Conservation (phyloP, 2,329 filamentous ascomycete species). For the Hypocrella siamensis region DNA sequence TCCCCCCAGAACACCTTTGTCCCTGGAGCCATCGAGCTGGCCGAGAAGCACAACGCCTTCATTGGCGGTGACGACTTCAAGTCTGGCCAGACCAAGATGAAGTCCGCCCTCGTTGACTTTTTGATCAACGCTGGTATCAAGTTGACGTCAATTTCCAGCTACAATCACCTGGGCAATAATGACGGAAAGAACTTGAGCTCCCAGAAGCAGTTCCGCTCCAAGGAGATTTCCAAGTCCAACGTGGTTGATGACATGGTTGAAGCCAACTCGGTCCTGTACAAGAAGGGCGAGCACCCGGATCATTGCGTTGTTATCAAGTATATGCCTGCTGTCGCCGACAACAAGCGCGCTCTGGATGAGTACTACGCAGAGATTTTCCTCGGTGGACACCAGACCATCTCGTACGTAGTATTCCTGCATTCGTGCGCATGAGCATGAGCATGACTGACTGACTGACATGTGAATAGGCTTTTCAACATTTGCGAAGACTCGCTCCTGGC, state of each 20-base stretch:
- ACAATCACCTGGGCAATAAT: constrained; percentile 99
- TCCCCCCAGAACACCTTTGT: constrained; percentile 99
- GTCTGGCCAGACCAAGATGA: constrained; percentile 99
- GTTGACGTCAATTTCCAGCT: constrained; percentile 93
- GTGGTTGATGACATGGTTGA: constrained; percentile 99
- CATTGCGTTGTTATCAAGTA: constrained; percentile 99
- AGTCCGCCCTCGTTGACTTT: constrained; percentile 96
- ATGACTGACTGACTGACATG: constrained; percentile 7
- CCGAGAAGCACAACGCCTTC: constrained; percentile 74
- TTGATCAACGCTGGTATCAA: constrained; percentile 98
- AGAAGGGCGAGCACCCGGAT: constrained; percentile 84
- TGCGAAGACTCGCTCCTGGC: constrained; percentile 97
- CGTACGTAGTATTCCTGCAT: constrained; percentile 28
- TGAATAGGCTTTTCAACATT: constrained; percentile 84
- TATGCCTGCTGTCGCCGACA: constrained; percentile 96
- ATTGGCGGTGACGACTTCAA: constrained; percentile 99
- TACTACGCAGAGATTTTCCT: constrained; percentile 99
- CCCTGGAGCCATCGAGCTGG: constrained; percentile 77
- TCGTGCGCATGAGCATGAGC: neutral
- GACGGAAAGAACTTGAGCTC: constrained; percentile 98
- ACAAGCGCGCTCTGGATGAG: constrained; percentile 97
- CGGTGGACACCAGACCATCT: constrained; percentile 95
- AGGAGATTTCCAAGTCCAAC: constrained; percentile 99
- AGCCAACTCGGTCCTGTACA: constrained; percentile 83
- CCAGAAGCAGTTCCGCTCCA: constrained; percentile 96